Evolutionary conservation across 2,329 filamentous ascomycete genomes (phyloP).

Genomic region (Arachnomyces sp.): DNA sequence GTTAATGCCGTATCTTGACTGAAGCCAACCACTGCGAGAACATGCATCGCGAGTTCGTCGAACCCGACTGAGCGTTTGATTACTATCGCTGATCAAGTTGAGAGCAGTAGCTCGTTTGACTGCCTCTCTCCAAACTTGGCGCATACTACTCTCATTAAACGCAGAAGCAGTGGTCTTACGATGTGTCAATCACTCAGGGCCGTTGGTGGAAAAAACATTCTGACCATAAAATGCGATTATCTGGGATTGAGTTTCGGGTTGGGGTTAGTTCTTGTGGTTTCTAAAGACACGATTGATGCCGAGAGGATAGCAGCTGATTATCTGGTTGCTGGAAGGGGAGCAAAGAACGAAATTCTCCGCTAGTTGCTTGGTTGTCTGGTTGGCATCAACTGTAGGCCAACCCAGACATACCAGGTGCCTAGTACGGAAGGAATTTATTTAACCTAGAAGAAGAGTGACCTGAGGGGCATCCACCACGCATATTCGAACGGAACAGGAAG

Average conservation of each 20-base stretch:
- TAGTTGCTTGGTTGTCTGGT: neutral
- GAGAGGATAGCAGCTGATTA: neutral
- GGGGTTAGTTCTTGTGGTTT: too few relatives aligned
- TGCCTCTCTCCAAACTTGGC: neutral
- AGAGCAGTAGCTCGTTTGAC: too few relatives aligned
- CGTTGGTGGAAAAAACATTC: too few relatives aligned
- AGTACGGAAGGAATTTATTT: conserved; percentile 4
- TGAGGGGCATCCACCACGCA: conserved; percentile 2
- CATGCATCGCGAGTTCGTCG: too few relatives aligned
- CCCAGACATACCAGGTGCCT: conserved; percentile 7
- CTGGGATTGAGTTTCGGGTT: too few relatives aligned
- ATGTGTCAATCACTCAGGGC: neutral
- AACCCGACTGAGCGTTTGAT: too few relatives aligned
- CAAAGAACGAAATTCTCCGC: conserved; percentile 7
- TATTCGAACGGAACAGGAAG: conserved; percentile 4
- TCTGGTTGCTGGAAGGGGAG: conserved; percentile 1
- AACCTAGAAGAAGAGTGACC: conserved; percentile 5
- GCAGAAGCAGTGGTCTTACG: neutral
- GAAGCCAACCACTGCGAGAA: too few relatives aligned
- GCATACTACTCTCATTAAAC: neutral
- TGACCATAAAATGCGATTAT: too few relatives aligned
- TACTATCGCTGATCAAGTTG: too few relatives aligned
- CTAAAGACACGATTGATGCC: too few relatives aligned
- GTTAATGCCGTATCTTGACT: too few relatives aligned
- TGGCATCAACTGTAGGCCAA: conserved; percentile 4